A percentile compares a stretch with the other conserved stretches of the same genome.
These are phyloP conservation scores for Aspergillus costaricaensis DNA, from an alignment of 2,329 filamentous ascomycete species.

Conservation along the genomic window DNA sequence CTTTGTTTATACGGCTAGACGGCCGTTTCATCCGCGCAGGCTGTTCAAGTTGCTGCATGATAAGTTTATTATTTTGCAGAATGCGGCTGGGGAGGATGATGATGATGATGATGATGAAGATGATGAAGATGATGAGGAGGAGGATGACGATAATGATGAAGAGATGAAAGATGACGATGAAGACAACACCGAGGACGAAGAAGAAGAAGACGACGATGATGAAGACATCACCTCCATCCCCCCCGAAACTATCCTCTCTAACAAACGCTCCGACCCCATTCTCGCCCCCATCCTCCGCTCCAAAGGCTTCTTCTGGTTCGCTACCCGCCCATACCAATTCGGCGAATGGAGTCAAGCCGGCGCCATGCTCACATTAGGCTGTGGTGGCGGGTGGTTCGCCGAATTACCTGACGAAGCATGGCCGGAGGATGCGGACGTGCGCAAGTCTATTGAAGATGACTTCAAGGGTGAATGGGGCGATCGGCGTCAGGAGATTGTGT, in stretches of 20 bases:
- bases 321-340: conserved; percentile 44
- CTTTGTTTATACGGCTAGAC: conserved; percentile 66
- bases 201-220: conserved; percentile 29
- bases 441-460: conserved; percentile 52
- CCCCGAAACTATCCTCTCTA: conserved; percentile 36
- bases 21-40: conserved; percentile 51
- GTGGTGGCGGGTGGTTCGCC: conserved; percentile 58
- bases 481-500: conserved; percentile 70
- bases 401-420: conserved; percentile 57
- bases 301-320: conserved; percentile 50
- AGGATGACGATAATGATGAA: conserved; percentile 27
- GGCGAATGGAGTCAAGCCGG: conserved; percentile 51
- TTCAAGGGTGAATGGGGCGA: conserved; percentile 64
- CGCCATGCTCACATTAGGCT: conserved; percentile 46
- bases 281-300: conserved; percentile 45
- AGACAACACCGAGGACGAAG: conserved; percentile 28
- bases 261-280: conserved; percentile 41
- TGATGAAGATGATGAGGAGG: conserved; percentile 13
- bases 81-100: conserved; percentile 14
- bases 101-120: neutral
- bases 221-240: conserved; percentile 29
- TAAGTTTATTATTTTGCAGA: conserved; percentile 49
- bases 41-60: conserved; percentile 46
- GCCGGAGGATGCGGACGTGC: conserved; percentile 52
- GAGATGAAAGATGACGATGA: conserved; percentile 29